Conservation (phyloP, 768 basidiomycete species). For the Paxillus involutus region DNA sequence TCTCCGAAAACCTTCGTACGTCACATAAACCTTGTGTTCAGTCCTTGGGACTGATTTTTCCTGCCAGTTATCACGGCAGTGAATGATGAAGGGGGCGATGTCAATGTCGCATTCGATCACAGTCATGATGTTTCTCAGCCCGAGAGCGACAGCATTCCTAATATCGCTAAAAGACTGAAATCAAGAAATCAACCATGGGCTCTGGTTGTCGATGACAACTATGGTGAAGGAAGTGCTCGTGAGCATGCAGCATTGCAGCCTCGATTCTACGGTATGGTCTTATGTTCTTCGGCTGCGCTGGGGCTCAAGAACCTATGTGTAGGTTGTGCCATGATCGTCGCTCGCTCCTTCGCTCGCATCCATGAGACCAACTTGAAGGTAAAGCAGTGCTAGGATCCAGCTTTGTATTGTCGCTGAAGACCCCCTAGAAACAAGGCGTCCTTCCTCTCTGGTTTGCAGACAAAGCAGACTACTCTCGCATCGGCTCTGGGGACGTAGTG, state of each 20-base stretch:
- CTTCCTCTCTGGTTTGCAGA: slow-evolving; percentile 93
- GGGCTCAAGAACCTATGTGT: neutral
- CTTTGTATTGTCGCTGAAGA: slow-evolving; percentile 2
- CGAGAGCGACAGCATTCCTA: slow-evolving; percentile 80
- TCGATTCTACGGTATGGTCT: slow-evolving; percentile 74
- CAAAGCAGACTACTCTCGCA: slow-evolving; percentile 80
- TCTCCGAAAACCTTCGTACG: slow-evolving; percentile 91
- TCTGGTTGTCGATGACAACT: slow-evolving; percentile 92
- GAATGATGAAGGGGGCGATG: slow-evolving; percentile 92
- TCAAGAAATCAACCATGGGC: slow-evolving; percentile 86
- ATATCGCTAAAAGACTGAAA: slow-evolving; percentile 87
- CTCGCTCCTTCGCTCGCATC: slow-evolving; percentile 94
- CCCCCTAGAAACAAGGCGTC: slow-evolving; percentile 88
- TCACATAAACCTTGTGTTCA: slow-evolving; percentile 13
- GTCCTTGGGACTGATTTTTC: slow-evolving; percentile 4
- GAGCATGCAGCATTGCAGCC: slow-evolving; percentile 98
- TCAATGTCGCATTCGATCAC: slow-evolving; percentile 88
- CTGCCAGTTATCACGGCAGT: slow-evolving; percentile 84
- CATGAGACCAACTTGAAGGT: slow-evolving; percentile 98
- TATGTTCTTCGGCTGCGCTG: neutral
- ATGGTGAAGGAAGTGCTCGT: slow-evolving; percentile 96
- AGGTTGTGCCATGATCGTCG: slow-evolving; percentile 87
- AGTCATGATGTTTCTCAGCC: slow-evolving; percentile 45
- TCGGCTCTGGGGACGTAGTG: slow-evolving; percentile 79
- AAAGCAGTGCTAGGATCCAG: slow-evolving; percentile 9